phyloP scores from a whole-genome alignment of 768 basidiomycete species.

The Leccinum obscurum region DNA sequence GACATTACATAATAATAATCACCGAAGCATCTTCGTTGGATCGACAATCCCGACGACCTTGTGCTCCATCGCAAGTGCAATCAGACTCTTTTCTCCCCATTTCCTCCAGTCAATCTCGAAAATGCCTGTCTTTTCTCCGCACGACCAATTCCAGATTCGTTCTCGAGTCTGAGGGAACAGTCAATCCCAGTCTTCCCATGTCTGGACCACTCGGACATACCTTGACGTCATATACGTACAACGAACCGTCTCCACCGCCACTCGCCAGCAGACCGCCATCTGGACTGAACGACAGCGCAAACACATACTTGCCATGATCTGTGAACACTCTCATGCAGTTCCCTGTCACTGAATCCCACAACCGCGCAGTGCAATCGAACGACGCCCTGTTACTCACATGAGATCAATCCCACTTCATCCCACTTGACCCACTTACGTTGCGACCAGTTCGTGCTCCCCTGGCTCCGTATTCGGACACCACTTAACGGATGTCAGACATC shows the following conservation, averaged over 20 bases:
- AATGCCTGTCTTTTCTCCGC: conserved; percentile 61
- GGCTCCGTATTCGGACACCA: conserved; percentile 63
- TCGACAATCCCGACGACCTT: conserved; percentile 69
- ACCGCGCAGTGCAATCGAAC: conserved; percentile 74
- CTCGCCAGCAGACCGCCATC: conserved; percentile 71
- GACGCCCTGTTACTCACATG: conserved; percentile 52
- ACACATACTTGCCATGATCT: conserved; percentile 73
- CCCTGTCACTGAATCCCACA: conserved; percentile 84
- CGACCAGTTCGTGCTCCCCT: conserved; percentile 60
- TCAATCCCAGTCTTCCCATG: conserved; percentile 6
- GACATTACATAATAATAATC: conserved; percentile 4
- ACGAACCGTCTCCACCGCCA: conserved; percentile 76
- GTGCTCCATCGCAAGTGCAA: conserved; percentile 71
- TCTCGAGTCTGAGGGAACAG: conserved; percentile 39
- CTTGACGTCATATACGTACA: conserved; percentile 69
- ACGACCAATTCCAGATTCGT: conserved; percentile 65
- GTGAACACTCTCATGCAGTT: conserved; percentile 69
- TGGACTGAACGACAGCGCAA: conserved; percentile 74
- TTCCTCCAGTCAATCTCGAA: conserved; percentile 80
- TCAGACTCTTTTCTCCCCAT: conserved; percentile 51
- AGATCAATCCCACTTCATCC: conserved; percentile 4
- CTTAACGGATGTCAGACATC: conserved; percentile 61
- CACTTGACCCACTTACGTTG: conserved; percentile 54
- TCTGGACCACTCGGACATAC: conserved; percentile 44
- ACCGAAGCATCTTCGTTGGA: conserved; percentile 38